Percentiles rank a stretch among this genome's conserved stretches.
Evolutionary conservation across 2,329 filamentous ascomycete genomes (phyloP).

Genomic region (Coniochaeta ligniaria): DNA sequence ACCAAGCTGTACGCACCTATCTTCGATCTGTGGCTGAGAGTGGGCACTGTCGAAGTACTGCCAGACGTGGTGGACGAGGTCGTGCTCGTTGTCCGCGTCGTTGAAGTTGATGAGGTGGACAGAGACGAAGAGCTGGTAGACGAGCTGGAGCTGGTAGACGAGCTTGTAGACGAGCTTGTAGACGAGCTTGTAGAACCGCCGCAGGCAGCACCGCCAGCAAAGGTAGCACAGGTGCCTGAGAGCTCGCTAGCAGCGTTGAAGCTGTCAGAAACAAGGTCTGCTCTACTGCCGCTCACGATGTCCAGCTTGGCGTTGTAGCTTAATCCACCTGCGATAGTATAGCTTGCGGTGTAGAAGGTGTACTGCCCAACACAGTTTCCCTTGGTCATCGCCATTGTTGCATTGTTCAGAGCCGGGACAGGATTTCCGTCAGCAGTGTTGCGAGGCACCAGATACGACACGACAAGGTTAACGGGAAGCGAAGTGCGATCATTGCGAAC

Average conservation of each 20-base stretch:
- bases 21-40: slow-evolving; percentile 25
- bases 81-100: slow-evolving; percentile 2
- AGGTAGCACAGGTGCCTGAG: slow-evolving; percentile 33
- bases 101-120: slow-evolving; percentile 5
- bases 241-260: slow-evolving; percentile 41
- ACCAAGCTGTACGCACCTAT: slow-evolving; percentile 36
- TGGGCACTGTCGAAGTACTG: slow-evolving; percentile 13
- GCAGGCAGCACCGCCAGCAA: slow-evolving; percentile 26
- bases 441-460: slow-evolving; percentile 34
- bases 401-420: slow-evolving; percentile 30
- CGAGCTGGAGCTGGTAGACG: too few relatives aligned
- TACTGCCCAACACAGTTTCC: slow-evolving; percentile 39
- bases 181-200: slow-evolving; percentile 15
- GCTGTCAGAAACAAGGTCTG: slow-evolving; percentile 29
- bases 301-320: slow-evolving; percentile 38
- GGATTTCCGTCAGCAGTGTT: slow-evolving; percentile 30
- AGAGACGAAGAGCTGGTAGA: slow-evolving; percentile 10
- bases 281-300: slow-evolving; percentile 30
- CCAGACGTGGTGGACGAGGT: slow-evolving; percentile 12
- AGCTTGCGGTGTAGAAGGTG: slow-evolving; percentile 37
- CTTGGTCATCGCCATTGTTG: slow-evolving; percentile 30
- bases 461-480: slow-evolving; percentile 30
- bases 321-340: slow-evolving; percentile 34
- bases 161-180: slow-evolving; percentile 13
- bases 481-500: slow-evolving; percentile 39